These are phyloP conservation scores for Lophium mytilinum DNA, from an alignment of 495 filamentous ascomycete species.

Conservation along the genomic window DNA sequence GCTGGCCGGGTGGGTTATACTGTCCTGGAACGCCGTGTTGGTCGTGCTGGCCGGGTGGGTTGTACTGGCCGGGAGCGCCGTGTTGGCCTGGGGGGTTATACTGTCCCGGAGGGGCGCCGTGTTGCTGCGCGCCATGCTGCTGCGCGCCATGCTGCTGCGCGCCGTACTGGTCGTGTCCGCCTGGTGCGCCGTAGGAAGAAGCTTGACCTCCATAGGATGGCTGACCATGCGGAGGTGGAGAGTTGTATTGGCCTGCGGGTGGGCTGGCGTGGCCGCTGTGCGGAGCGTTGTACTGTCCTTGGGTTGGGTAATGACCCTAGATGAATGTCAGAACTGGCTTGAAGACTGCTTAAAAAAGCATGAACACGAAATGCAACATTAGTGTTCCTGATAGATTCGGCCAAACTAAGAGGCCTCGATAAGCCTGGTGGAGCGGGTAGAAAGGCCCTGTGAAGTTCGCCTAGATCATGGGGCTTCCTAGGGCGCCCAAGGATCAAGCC, in stretches of 20 bases:
- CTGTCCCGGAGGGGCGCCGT: background rate
- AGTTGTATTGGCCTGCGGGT: background rate
- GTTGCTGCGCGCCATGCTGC: slow-evolving; percentile 10
- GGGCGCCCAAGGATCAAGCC: no score
- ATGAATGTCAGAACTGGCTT: no score
- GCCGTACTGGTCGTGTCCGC: background rate
- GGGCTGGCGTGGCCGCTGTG: background rate
- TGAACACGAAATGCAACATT: no score
- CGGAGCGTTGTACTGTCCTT: slow-evolving; percentile 11
- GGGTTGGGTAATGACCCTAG: background rate
- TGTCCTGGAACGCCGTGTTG: background rate
- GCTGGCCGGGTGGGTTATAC: slow-evolving; percentile 9
- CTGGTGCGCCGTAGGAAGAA: background rate
- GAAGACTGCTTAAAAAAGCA: no score
- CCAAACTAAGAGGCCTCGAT: no score
- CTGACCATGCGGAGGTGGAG: background rate
- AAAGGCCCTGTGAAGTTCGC: no score
- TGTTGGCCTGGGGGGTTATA: background rate
- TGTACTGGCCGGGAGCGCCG: background rate
- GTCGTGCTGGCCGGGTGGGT: background rate
- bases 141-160: slow-evolving; percentile 5
- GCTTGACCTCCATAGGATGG: background rate
- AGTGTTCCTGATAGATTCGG: no score
- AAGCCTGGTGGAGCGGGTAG: no score
- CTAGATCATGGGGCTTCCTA: no score